Evolutionary conservation across 495 filamentous ascomycete species (phyloP), one percentile per base, ranked within the genome.

Genomic region (Hypoxylon rickii): DNA sequence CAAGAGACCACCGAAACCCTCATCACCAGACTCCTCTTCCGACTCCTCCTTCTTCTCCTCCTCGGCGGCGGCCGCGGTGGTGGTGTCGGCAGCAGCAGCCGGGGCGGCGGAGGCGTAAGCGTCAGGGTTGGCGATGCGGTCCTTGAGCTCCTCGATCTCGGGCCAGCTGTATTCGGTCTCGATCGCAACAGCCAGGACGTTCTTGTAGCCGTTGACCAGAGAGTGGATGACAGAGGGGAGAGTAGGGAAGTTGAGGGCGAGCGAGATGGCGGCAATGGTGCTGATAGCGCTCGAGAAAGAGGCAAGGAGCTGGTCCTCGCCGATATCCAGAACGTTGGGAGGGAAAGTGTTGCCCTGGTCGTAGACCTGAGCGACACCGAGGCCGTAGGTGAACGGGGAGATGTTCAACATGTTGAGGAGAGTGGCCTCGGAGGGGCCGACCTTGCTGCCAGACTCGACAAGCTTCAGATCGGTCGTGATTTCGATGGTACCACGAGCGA

Each of bases 401-500:
- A 99, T 99, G 86, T 97, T 97, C 70, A 99, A 80, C 92, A 99
- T 88, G 89, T 97, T 99, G 58, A 99, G 86, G 55, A 99, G 84
- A 65, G 92, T 93, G 64, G 94, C 93, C 83, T 99, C 94, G 72
- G 94, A 99, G 71, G 94, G 88, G 73, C 95, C 94, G 81, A 99
- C 94, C 82, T 96, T 96, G 81, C 32, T 79, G 51, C 87, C 87
- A 56, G 89, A 86, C 80, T 96, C 90, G 78, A 97, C 88, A 68
- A 99, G 87, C 89, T 96, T 97, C 70, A 99, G 81, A 70, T 99
- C 94, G 67, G 87, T 85, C 47, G 92, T 96, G 76, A 99, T 99
- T 92, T 99, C 94, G 75, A 99, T 97, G 81, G 94, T 99, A 92
- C 94, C 94, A 96, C 94, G 95, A 69, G 94, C 94, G 79, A 99